A percentile compares a stretch with the other conserved stretches of the same genome.
Evolutionary conservation across 2,329 filamentous ascomycete species (phyloP).

Genomic region (Penicillium aurantiogriseum): DNA sequence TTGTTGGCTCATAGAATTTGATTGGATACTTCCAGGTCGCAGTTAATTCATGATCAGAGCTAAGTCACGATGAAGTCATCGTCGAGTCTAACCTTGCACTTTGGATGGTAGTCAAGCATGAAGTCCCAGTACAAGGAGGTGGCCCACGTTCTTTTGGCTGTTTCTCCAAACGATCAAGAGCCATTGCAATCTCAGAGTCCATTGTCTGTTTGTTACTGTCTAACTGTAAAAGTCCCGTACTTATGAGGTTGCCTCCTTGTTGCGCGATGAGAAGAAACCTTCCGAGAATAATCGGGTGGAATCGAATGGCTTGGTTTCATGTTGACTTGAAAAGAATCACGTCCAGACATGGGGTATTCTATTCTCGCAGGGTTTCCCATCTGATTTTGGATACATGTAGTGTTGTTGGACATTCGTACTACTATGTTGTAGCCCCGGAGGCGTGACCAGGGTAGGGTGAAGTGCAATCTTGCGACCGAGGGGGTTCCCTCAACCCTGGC

Average conservation of each 20-base stretch:
- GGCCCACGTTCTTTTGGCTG: not conserved
- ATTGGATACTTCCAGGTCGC: not conserved
- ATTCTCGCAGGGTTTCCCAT: not conserved
- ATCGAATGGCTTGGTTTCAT: not conserved
- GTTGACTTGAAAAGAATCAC: too few relatives aligned
- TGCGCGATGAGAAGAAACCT: not conserved
- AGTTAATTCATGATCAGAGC: not conserved
- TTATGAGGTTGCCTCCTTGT: not conserved
- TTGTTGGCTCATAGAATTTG: too few relatives aligned
- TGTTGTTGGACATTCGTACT: too few relatives aligned
- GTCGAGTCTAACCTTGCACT: not conserved
- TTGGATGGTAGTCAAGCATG: not conserved
- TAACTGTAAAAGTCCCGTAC: not conserved
- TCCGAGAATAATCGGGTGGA: not conserved
- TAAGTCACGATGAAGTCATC: not conserved
- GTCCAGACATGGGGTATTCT: accelerated
- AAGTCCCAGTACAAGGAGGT: not conserved
- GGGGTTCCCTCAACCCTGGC: too few relatives aligned
- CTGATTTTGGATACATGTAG: not conserved
- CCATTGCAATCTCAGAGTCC: not conserved
- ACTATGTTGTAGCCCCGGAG: too few relatives aligned
- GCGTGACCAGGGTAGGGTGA: too few relatives aligned
- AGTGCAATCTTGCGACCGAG: not conserved
- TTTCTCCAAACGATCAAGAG: not conserved
- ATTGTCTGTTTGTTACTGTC: too few relatives aligned